Evolutionary conservation across 371 early-diverging fungal species (phyloP), one percentile per base, ranked within the genome.

Genomic region (Mucor saturninus): DNA sequence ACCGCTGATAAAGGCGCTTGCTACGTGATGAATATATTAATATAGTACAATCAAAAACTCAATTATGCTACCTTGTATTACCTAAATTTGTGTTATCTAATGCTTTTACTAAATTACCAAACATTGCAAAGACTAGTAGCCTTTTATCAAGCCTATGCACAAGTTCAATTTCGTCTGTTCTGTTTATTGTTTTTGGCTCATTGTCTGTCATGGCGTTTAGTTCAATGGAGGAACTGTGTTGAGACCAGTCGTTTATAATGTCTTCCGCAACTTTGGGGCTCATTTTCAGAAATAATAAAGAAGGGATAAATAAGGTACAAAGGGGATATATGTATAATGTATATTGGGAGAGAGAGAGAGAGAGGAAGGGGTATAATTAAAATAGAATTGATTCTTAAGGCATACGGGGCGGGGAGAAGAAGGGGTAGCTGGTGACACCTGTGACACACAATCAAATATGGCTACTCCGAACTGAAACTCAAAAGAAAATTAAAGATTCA

Each of bases 1-100:
- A 5, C 83, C 83, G 56, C 79, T 79, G 26, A 81, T 81, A 59
- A 75, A 81, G 1, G 82, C 82, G 59, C 72, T 81, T 8, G 49
- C 78, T 78, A 59, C 8, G 31, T 26, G 21, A 21, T 21, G 21
- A 21, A 26, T 46, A 8, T 51, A 38, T 38, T 56, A 15, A 10
- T 49, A 11, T 2, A 35, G 32, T 30, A 28, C 35, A 50, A 26
- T 6, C 15, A 46, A 42, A 40, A 35, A 28, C 28, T 6, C 15
- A n/a, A 13, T 13, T 21, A 11, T 7, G 8, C 13, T 31, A 26
- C 14, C 11, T 8, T 11, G 54, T 54, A 45, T 45, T 74, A 76
- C 81, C 72, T 35, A 81, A 54, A 39, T 76, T 79, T 8, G 69
- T 62, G 48, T 74, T 78, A 53, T 81, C 81, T 1, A 81, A 29